Conservation (phyloP, 257 asterid species). For the Marsdenia floribunda region DNA sequence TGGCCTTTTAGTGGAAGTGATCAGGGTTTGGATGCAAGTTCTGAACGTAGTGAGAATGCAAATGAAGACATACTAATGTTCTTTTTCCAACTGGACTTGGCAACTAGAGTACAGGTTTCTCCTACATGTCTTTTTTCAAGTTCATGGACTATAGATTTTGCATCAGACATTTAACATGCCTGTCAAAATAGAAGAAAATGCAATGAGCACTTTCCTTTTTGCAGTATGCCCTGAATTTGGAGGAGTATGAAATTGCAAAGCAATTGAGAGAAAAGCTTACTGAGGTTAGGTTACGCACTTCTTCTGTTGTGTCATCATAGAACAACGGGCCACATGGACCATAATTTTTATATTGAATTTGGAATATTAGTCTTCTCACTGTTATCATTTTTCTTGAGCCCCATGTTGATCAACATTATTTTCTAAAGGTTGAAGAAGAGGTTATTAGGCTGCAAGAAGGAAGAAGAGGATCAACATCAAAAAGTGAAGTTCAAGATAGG, state of each 20-base stretch:
- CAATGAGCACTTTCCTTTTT: slow-evolving; percentile 13
- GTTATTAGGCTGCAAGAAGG: slow-evolving; percentile 60
- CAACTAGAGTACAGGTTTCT: slow-evolving; percentile 88
- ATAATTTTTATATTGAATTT: neutral
- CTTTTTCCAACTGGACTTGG: slow-evolving; percentile 92
- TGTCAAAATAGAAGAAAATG: neutral
- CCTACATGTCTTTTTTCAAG: neutral
- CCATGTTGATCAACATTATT: slow-evolving; percentile 13
- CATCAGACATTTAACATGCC: neutral
- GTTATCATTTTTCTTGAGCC: neutral
- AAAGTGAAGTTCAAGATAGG: slow-evolving; percentile 95
- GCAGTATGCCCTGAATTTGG: slow-evolving; percentile 96
- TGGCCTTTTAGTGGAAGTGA: slow-evolving; percentile 74
- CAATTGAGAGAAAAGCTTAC: slow-evolving; percentile 83
- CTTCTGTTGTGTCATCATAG: neutral
- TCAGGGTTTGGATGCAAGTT: slow-evolving; percentile 57
- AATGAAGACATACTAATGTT: slow-evolving; percentile 92
- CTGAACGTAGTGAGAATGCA: slow-evolving; percentile 83
- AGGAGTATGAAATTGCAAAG: slow-evolving; percentile 86
- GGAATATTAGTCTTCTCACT: neutral
- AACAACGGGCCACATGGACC: neutral
- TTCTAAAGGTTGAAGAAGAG: slow-evolving; percentile 79
- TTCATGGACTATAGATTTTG: neutral
- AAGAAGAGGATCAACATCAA: slow-evolving; percentile 71
- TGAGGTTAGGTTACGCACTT: slow-evolving; percentile 49